Evolutionary conservation across 306 rosid species (phyloP).

Genomic region (Ormosia semicastrata): DNA sequence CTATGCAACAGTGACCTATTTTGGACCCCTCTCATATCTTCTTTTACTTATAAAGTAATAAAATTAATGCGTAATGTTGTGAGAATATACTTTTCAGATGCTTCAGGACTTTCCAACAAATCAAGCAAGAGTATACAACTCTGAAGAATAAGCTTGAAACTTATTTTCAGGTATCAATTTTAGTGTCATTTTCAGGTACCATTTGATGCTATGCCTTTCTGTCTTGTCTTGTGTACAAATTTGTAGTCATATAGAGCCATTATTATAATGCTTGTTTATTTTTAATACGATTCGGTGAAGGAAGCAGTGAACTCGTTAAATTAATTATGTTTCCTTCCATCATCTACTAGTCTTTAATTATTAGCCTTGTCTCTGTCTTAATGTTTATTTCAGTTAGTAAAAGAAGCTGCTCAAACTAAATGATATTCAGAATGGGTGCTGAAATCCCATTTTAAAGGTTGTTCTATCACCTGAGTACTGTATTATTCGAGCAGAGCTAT

Average conservation of each 20-base stretch:
- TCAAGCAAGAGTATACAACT: slow-evolving; percentile 59
- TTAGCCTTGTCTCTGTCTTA: neutral
- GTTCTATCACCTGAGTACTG: neutral
- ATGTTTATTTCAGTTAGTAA: slow-evolving; percentile 26
- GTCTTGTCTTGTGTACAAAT: neutral
- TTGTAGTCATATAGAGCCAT: neutral
- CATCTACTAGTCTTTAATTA: neutral
- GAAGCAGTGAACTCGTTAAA: neutral
- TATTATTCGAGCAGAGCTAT: neutral
- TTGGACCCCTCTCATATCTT: neutral
- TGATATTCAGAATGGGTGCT: neutral
- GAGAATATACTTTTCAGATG: slow-evolving; percentile 48
- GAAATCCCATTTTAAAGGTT: neutral
- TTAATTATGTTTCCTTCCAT: neutral
- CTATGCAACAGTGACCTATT: neutral
- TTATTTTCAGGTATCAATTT: slow-evolving; percentile 57
- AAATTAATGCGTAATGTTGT: neutral
- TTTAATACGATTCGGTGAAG: neutral
- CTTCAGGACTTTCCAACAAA: slow-evolving; percentile 57
- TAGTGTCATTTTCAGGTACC: neutral
- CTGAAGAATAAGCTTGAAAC: slow-evolving; percentile 62
- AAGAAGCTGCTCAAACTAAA: slow-evolving; percentile 25
- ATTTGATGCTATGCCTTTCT: neutral
- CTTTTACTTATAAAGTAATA: neutral
- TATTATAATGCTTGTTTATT: neutral